Evolutionary conservation across 73 alveolate species (phyloP).

Genomic region (Paraurostyla sp.): DNA sequence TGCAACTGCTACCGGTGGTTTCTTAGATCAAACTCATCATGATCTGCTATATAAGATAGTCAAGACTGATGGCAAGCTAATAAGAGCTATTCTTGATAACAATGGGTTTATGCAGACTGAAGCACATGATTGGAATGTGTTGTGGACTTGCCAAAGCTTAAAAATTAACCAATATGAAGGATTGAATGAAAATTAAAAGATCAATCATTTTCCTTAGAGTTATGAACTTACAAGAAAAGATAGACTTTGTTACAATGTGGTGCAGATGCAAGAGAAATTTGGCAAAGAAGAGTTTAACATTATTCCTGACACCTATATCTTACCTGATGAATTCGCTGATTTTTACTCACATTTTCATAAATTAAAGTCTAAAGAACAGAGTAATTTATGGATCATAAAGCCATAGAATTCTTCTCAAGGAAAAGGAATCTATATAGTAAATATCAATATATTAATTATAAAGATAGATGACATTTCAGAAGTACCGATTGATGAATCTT

Average conservation of each 20-base stretch:
- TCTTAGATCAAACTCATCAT: slow-evolving; percentile 30
- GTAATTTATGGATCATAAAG: slow-evolving; percentile 82
- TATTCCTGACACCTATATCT: slow-evolving; percentile 88
- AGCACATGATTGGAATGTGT: slow-evolving; percentile 83
- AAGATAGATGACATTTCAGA: slow-evolving; percentile 79
- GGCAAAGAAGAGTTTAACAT: slow-evolving; percentile 84
- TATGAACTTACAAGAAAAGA: slow-evolving; percentile 89
- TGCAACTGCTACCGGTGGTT: slow-evolving; percentile 46
- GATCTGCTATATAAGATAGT: slow-evolving; percentile 69
- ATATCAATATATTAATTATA: slow-evolving; percentile 51
- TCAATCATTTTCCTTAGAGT: slow-evolving; percentile 94
- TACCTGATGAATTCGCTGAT: slow-evolving; percentile 92
- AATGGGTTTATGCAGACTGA: slow-evolving; percentile 77
- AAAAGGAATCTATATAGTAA: slow-evolving; percentile 83
- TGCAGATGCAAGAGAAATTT: slow-evolving; percentile 82
- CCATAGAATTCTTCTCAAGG: slow-evolving; percentile 89
- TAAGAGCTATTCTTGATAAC: slow-evolving; percentile 68
- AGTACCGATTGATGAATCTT: slow-evolving; percentile 74
- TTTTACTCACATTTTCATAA: slow-evolving; percentile 84
- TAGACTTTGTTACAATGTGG: slow-evolving; percentile 78
- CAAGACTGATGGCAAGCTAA: slow-evolving; percentile 80
- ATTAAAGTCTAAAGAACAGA: slow-evolving; percentile 74
- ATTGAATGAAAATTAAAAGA: slow-evolving; percentile 81
- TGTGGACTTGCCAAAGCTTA: slow-evolving; percentile 69
- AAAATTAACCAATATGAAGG: slow-evolving; percentile 76